Evolutionary conservation across 768 basidiomycete species (phyloP).

Genomic region (Mycena galericulata): DNA sequence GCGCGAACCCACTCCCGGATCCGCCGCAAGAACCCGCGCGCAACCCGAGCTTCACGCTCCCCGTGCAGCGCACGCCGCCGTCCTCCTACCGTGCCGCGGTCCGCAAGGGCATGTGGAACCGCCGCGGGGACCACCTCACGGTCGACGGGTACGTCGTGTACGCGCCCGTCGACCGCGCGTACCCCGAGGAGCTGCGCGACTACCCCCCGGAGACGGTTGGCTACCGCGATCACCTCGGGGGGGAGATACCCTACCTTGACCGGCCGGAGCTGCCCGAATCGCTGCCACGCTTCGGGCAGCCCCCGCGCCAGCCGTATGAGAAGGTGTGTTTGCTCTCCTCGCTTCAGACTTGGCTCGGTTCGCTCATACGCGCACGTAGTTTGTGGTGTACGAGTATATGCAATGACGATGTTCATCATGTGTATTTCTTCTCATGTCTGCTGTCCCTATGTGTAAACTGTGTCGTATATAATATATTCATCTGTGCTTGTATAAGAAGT

Average conservation of each 20-base stretch:
- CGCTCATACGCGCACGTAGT: conserved; percentile 42
- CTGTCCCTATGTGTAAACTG: conserved; percentile 20
- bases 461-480: conserved; percentile 23
- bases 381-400: conserved; percentile 53
- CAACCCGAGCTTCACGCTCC: conserved; percentile 32
- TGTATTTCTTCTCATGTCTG: conserved; percentile 25
- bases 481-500: conserved; percentile 24
- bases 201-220: conserved; percentile 70
- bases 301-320: conserved; percentile 68
- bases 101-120: conserved; percentile 78
- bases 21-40: conserved; percentile 36
- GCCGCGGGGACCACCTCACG: conserved; percentile 80
- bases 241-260: conserved; percentile 52
- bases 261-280: conserved; percentile 73
- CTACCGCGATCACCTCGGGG: conserved; percentile 67
- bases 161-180: conserved; percentile 66
- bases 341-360: neutral
- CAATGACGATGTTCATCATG: conserved; percentile 33
- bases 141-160: conserved; percentile 69
- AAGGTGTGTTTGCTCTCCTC: conserved; percentile 49
- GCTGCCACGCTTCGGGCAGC: conserved; percentile 66
- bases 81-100: conserved; percentile 45
- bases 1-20: conserved; percentile 41
- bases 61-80: conserved; percentile 40
- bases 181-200: conserved; percentile 68